These are phyloP conservation scores for Sphenostylis stenocarpa DNA, from an alignment of 306 rosid genomes.

Conservation along the genomic window DNA sequence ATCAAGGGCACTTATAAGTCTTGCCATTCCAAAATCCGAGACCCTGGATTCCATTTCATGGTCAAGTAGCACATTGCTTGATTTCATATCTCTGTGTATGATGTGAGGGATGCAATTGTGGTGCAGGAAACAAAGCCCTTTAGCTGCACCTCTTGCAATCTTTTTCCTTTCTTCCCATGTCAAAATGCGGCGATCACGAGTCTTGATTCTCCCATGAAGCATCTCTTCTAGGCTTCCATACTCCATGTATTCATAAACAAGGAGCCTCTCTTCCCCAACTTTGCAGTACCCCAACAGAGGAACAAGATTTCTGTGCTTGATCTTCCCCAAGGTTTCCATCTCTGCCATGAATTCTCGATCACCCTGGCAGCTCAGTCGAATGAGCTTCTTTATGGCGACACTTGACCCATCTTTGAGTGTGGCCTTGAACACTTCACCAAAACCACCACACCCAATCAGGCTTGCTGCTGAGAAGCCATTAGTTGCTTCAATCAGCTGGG, in stretches of 20 bases:
- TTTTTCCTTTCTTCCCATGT: slow-evolving; percentile 95
- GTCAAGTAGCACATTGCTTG: slow-evolving; percentile 91
- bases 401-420: slow-evolving; percentile 85
- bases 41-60: slow-evolving; percentile 89
- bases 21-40: slow-evolving; percentile 97
- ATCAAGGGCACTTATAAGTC: slow-evolving; percentile 96
- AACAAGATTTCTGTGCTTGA: slow-evolving; percentile 85
- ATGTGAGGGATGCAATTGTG: slow-evolving; percentile 99
- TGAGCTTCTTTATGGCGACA: slow-evolving; percentile 96
- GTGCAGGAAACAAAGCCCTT: slow-evolving; percentile 92
- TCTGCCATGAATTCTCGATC: slow-evolving; percentile 98
- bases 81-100: slow-evolving; percentile 96
- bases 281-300: slow-evolving; percentile 92
- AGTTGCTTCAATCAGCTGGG: slow-evolving; percentile 95
- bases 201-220: slow-evolving; percentile 82
- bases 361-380: slow-evolving; percentile 89
- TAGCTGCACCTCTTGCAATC: slow-evolving; percentile 94
- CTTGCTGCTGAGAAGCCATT: slow-evolving; percentile 96
- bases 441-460: slow-evolving; percentile 95
- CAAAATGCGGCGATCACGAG: slow-evolving; percentile 54
- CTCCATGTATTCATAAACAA: slow-evolving; percentile 93
- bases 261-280: slow-evolving; percentile 93
- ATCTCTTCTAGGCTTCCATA: slow-evolving; percentile 96
- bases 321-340: slow-evolving; percentile 97
- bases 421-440: slow-evolving; percentile 96